Evolutionary conservation across 495 filamentous ascomycete species (phyloP).

Genomic region (Trichoderma virens): DNA sequence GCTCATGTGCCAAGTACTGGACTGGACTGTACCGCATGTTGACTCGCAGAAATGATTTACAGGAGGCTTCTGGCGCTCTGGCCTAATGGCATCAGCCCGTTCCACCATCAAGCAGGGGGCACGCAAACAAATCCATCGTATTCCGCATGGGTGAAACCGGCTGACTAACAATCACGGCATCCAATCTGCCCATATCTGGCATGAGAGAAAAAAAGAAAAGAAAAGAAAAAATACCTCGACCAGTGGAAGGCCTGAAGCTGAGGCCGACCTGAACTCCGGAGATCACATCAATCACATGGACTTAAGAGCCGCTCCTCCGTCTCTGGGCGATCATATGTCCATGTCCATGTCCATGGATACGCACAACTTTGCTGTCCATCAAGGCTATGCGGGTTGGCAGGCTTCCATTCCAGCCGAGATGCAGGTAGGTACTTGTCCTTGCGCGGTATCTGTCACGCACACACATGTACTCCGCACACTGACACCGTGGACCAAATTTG

Average conservation of each 20-base stretch:
- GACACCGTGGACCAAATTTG: too few species aligned
- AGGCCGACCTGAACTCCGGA: not conserved
- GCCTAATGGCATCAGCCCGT: not conserved
- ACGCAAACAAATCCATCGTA: not conserved
- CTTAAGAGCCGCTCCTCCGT: not conserved
- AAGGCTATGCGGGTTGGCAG: too few species aligned
- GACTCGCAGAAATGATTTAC: conserved; percentile 6
- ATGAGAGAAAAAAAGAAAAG: not conserved
- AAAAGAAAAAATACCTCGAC: not conserved
- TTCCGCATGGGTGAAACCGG: not conserved
- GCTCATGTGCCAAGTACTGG: too few species aligned
- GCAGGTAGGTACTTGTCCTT: too few species aligned
- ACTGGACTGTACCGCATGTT: not conserved
- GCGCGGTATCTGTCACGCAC: too few species aligned
- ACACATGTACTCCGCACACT: too few species aligned
- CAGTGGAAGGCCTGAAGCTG: too few species aligned
- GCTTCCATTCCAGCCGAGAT: too few species aligned
- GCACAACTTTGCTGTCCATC: too few species aligned
- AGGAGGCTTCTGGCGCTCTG: not conserved
- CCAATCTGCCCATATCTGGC: not conserved
- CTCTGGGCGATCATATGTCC: not conserved
- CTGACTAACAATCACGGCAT: not conserved
- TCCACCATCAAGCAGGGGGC: not conserved
- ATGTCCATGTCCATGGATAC: too few species aligned
- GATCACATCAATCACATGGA: not conserved